Base-by-base conservation (phyloP, 768 basidiomycete genomes). In the Rhodotorula graminis region DNA sequence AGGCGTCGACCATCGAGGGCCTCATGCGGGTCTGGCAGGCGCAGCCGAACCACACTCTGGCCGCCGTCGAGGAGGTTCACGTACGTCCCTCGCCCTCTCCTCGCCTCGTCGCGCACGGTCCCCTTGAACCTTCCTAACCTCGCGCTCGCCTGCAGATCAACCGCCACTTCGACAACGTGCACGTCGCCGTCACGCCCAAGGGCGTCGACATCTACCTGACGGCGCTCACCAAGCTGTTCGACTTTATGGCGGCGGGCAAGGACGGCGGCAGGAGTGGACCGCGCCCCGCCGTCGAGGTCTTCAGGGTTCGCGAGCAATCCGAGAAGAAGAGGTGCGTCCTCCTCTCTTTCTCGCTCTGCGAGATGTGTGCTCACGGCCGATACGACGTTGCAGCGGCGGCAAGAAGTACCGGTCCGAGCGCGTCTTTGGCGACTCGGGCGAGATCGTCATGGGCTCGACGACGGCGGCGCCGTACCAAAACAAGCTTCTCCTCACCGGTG, bases 361-460 rank as follows among this genome's bases (percentile, higher is more conserved):
- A n/a, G n/a, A n/a, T n/a, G n/a, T n/a, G n/a, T n/a, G n/a, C n/a
- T n/a, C n/a, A n/a, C n/a, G n/a, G n/a, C n/a, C n/a, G n/a, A n/a
- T n/a, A n/a, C n/a, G n/a, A n/a, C n/a, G n/a, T n/a, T n/a, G 63
- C 59, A 56, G 77, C 65, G 64, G 64, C 52, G 73, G 73, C 14
- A 62, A 59, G 33, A 55, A 67, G 56, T 72, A 61, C 65, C 61
- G 59, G 37, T 29, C 70, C 47, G 60, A 14, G n/a, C 74, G 89
- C 87, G 82, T 86, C 23, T 89, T 90, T 71, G 88, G 89, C 79
- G 88, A 90, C 79, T 83, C 87, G 69, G 89, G 90, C 16, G 80
- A 77, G 7, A 63, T 88, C 29, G 85, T 86, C 16, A 85, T 85
- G 27, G 86, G 84, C 14, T 81, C 83, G 46, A 91, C 90, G 2